Evolutionary conservation across 1,284 basidiomycete genomes (phyloP).

Genomic region (Melampsora americana): DNA sequence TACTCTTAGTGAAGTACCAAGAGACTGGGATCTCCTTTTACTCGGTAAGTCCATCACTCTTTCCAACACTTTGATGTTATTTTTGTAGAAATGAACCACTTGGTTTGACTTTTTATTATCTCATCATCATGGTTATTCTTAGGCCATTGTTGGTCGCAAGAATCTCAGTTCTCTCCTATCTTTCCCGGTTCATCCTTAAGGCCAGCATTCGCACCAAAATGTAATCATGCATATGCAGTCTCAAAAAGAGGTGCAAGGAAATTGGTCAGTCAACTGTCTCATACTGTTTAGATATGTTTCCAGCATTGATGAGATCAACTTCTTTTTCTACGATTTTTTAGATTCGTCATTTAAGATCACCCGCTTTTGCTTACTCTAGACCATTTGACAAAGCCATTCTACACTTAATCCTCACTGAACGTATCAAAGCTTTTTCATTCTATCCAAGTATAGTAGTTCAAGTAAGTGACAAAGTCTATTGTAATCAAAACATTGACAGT

Average conservation of each 20-base stretch:
- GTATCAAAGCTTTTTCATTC: slow-evolving; percentile 19
- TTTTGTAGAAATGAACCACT: neutral
- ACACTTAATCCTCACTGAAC: slow-evolving; percentile 1
- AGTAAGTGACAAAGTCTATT: neutral
- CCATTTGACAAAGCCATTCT: slow-evolving; percentile 19
- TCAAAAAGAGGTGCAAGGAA: slow-evolving; percentile 21
- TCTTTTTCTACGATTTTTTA: neutral
- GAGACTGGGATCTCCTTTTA: slow-evolving; percentile 7
- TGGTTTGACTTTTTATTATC: neutral
- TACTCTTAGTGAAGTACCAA: neutral
- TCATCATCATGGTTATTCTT: neutral
- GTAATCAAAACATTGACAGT: neutral
- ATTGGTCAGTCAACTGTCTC: neutral
- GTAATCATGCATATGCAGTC: slow-evolving; percentile 5
- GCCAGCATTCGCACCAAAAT: slow-evolving; percentile 9
- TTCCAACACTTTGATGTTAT: neutral
- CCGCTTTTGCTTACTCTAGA: slow-evolving; percentile 6
- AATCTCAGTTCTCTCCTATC: slow-evolving; percentile 6
- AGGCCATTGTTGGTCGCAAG: slow-evolving; percentile 18
- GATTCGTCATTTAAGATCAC: slow-evolving; percentile 11
- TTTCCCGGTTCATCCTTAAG: neutral
- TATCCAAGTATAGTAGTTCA: slow-evolving; percentile 16
- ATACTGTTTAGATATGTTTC: neutral
- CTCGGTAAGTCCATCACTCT: neutral
- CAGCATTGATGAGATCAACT: neutral